Evolutionary conservation across 345 rosid genomes (phyloP).

Genomic region (Syzygium aromaticum): DNA sequence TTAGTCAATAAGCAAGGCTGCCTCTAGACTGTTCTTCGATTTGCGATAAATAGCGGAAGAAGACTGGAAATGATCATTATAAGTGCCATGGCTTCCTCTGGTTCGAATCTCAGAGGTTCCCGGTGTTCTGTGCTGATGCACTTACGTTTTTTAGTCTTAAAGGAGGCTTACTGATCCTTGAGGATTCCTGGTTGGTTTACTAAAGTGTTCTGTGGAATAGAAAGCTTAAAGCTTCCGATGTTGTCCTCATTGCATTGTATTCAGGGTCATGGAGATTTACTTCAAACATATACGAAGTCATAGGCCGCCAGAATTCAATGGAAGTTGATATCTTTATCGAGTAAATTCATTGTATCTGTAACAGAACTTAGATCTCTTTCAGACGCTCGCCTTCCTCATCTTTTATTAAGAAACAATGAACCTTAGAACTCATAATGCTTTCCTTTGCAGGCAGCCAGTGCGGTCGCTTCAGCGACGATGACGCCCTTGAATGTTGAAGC

Average conservation of each 20-base stretch:
- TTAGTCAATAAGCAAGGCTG: neutral
- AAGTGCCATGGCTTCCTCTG: neutral
- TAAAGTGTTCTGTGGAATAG: neutral
- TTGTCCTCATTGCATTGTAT: neutral
- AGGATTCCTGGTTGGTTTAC: neutral
- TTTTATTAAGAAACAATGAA: neutral
- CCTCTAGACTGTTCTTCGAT: neutral
- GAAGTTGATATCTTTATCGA: neutral
- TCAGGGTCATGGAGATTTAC: neutral
- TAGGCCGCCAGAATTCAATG: neutral
- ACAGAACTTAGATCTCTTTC: neutral
- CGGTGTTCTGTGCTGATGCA: neutral
- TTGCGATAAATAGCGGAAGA: neutral
- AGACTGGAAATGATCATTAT: neutral
- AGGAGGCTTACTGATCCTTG: neutral
- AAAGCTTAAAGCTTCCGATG: neutral
- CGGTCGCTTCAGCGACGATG: conserved; percentile 77
- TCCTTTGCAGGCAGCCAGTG: conserved; percentile 55
- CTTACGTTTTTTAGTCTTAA: neutral
- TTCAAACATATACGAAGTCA: neutral
- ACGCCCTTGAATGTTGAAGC: conserved; percentile 61
- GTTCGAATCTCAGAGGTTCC: neutral
- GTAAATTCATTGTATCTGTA: neutral
- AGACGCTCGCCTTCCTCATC: neutral
- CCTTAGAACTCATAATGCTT: neutral